phyloP scores from a whole-genome alignment of 495 filamentous ascomycete species.

The Neurospora pannonica region DNA sequence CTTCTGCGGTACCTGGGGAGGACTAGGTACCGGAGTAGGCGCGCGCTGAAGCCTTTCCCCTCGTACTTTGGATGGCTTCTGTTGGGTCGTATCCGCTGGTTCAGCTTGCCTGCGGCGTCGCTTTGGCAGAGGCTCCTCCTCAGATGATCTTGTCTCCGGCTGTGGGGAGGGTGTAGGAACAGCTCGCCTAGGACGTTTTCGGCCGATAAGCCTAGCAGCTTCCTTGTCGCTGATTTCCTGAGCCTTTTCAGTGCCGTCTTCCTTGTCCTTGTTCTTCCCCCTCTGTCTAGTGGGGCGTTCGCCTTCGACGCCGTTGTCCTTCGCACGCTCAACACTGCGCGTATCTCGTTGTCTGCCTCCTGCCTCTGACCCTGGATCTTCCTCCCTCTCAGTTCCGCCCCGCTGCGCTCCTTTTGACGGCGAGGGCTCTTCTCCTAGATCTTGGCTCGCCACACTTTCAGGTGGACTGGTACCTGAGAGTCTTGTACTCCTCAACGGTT shows the following conservation, averaged over 20 bases:
- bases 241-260: constrained; percentile 12
- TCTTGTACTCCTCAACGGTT: constrained; percentile 5
- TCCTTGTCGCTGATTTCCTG: constrained; percentile 25
- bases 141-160: constrained; percentile 10
- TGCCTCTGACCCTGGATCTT: background rate
- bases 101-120: constrained; percentile 21
- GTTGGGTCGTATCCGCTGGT: constrained; percentile 23
- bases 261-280: constrained; percentile 17
- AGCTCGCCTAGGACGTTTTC: constrained; percentile 28
- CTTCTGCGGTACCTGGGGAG: background rate
- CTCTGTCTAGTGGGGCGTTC: constrained; percentile 6
- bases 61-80: constrained; percentile 23
- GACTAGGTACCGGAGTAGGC: background rate
- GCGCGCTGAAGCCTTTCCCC: background rate
- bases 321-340: constrained; percentile 5
- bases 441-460: constrained; percentile 1
- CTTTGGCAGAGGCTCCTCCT: constrained; percentile 22
- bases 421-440: background rate
- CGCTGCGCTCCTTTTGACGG: background rate
- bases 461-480: constrained; percentile 3
- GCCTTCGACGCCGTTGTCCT: constrained; percentile 10
- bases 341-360: constrained; percentile 14
- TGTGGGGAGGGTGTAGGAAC: constrained; percentile 21
- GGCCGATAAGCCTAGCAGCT: constrained; percentile 25
- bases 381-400: background rate